These are phyloP conservation scores for Candida sanyiensis DNA, from an alignment of 805 yeast genomes.

Conservation along the genomic window DNA sequence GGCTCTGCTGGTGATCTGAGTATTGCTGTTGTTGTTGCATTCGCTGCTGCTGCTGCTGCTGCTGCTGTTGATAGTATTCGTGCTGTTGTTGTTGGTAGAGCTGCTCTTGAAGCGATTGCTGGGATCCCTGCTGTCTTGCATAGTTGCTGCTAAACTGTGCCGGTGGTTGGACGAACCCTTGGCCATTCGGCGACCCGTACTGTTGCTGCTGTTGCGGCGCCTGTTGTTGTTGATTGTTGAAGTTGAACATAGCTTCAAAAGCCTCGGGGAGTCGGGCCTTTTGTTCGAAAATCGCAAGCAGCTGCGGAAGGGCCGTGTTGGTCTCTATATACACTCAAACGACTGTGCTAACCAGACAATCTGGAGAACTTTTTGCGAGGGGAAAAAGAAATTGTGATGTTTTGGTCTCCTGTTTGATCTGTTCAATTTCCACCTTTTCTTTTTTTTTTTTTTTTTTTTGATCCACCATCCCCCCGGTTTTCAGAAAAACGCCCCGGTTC, in stretches of 20 bases:
- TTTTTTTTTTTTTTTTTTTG: neutral
- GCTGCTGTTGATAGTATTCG: constrained; percentile 29
- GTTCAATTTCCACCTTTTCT: neutral
- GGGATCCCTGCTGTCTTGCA: constrained; percentile 35
- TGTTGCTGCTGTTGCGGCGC: constrained; percentile 13
- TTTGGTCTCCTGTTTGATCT: neutral
- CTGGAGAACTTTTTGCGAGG: neutral
- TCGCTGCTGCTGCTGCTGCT: constrained; percentile 20
- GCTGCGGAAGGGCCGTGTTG: neutral
- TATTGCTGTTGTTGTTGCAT: constrained; percentile 18
- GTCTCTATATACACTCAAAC: neutral
- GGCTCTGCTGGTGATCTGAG: constrained; percentile 24
- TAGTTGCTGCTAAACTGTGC: constrained; percentile 32
- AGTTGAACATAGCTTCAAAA: no score
- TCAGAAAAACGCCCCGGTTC: no score
- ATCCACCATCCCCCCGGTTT: no score
- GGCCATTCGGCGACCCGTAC: constrained; percentile 15
- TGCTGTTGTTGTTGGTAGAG: constrained; percentile 30
- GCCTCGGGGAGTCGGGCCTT: constrained; percentile 16
- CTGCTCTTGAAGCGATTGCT: constrained; percentile 35
- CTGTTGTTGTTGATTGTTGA: constrained; percentile 12
- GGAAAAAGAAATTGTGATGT: no score
- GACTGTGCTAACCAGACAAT: neutral
- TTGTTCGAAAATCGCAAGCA: constrained; percentile 16
- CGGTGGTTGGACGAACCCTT: constrained; percentile 29